Conservation (phyloP, 1,284 basidiomycete species). For the Xanthoconium separans region DNA sequence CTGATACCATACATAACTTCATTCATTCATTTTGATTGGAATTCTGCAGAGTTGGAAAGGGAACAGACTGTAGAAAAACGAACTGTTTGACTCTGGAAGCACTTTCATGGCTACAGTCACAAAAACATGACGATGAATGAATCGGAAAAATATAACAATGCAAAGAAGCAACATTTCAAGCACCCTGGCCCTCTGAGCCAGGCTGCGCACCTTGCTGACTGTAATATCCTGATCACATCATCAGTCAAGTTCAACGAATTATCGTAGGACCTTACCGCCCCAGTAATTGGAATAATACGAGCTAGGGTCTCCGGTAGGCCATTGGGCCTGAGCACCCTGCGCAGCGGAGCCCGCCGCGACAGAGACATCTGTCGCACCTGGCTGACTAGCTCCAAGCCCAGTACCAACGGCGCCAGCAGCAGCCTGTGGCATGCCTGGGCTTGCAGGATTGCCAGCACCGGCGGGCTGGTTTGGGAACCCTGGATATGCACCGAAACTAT, state of each 20-base stretch:
- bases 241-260: constrained; percentile 9
- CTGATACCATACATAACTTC: constrained; percentile 36
- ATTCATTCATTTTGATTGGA: constrained; percentile 27
- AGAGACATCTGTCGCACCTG: constrained; percentile 56
- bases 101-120: constrained; percentile 36
- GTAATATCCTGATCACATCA: constrained; percentile 62
- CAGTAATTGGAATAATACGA: constrained; percentile 81
- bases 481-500: constrained; percentile 71
- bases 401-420: constrained; percentile 50
- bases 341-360: constrained; percentile 44
- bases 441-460: constrained; percentile 48
- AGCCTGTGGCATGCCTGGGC: constrained; percentile 68
- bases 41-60: constrained; percentile 27
- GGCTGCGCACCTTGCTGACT: constrained; percentile 68
- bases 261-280: constrained; percentile 56
- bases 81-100: constrained; percentile 21
- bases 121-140: constrained; percentile 24
- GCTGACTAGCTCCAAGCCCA: constrained; percentile 53
- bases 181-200: constrained; percentile 60
- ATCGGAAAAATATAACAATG: constrained; percentile 28
- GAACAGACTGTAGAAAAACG: constrained; percentile 22
- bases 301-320: constrained; percentile 68
- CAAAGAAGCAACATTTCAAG: constrained; percentile 40
- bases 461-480: constrained; percentile 64
- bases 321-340: constrained; percentile 66